Conservation (phyloP, 768 basidiomycete genomes). For the Mycena kentingensis region DNA sequence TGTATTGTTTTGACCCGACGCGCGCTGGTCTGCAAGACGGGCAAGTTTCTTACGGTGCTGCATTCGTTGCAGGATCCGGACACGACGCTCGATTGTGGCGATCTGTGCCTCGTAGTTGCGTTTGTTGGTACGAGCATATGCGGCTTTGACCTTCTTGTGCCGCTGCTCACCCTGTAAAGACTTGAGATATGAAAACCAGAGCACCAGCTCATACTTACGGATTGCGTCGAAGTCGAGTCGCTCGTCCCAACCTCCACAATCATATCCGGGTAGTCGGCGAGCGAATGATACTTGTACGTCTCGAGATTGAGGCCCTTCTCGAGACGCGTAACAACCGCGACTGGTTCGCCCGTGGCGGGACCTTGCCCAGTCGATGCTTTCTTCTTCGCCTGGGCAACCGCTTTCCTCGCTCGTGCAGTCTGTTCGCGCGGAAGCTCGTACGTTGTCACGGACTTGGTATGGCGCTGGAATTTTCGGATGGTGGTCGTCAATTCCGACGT, state of each 20-base stretch:
- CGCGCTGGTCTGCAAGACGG: neutral
- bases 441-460: neutral
- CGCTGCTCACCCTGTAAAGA: constrained; percentile 33
- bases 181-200: neutral
- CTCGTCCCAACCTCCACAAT: constrained; percentile 23
- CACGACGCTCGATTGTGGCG: constrained; percentile 3
- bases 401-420: neutral
- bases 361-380: neutral
- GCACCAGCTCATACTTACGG: constrained; percentile 17
- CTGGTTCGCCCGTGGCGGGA: neutral
- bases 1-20: neutral
- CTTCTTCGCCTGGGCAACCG: neutral
- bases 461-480: neutral
- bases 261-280: constrained; percentile 21
- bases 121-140: constrained; percentile 32
- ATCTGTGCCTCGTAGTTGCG: constrained; percentile 24
- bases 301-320: constrained; percentile 14
- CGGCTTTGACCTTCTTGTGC: constrained; percentile 31
- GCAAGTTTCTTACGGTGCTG: neutral
- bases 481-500: neutral
- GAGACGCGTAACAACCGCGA: neutral
- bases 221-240: constrained; percentile 30
- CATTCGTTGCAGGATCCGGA: neutral
- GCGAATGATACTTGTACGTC: constrained; percentile 28
- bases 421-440: neutral